These are phyloP conservation scores for Globisporangium middletonii DNA, from an alignment of 352 stramenopile genomes.

Conservation along the genomic window DNA sequence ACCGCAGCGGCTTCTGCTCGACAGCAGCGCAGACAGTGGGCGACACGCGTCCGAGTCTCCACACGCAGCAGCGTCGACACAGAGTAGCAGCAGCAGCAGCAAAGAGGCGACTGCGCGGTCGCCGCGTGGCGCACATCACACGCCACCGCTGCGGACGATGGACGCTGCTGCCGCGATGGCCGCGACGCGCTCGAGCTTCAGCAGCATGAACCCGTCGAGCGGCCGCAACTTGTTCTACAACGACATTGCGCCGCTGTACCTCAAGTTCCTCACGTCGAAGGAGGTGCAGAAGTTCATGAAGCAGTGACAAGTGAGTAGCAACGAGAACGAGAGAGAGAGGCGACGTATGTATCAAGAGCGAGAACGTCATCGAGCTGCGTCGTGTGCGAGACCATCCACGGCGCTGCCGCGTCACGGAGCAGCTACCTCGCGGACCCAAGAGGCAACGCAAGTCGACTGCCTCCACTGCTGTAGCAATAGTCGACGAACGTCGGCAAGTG, in stretches of 20 bases:
- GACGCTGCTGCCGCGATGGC: neutral
- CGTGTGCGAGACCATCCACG: neutral
- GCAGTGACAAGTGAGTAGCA: conserved; percentile 9
- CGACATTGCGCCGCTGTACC: conserved; percentile 66
- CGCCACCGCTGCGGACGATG: neutral
- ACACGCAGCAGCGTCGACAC: too few relatives aligned
- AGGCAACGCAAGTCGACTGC: neutral
- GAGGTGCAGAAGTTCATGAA: conserved; percentile 55
- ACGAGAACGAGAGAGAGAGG: neutral
- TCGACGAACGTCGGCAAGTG: conserved; percentile 25
- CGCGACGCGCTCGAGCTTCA: conserved; percentile 1
- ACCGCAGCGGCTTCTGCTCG: neutral
- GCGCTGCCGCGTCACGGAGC: neutral
- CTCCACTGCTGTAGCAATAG: conserved; percentile 20
- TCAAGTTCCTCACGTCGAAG: conserved; percentile 68
- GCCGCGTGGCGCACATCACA: neutral
- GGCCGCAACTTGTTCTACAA: conserved; percentile 60
- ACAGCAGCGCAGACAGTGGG: neutral
- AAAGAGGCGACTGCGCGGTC: conserved; percentile 4
- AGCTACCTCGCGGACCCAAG: neutral
- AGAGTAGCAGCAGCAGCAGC: conserved; percentile 1
- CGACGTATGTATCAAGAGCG: neutral
- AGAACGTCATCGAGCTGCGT: neutral
- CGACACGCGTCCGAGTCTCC: neutral
- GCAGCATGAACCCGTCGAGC: conserved; percentile 7